These are phyloP conservation scores for Daldinia bambusicola DNA, from an alignment of 495 filamentous ascomycete species.

Conservation along the genomic window DNA sequence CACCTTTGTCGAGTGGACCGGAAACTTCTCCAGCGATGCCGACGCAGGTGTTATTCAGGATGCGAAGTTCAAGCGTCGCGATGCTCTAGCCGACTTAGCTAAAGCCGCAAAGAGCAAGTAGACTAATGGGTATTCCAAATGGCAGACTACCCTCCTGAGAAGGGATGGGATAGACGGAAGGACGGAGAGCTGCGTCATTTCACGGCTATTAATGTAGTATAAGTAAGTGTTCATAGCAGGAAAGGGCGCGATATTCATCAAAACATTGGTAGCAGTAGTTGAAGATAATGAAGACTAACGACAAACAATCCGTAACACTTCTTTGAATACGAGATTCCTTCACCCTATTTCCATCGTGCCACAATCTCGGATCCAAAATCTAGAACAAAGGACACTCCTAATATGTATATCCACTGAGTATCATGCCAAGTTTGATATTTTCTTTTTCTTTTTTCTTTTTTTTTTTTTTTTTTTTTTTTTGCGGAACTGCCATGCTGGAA, in stretches of 20 bases:
- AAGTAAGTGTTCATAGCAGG: not conserved
- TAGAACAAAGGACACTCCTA: too few relatives aligned
- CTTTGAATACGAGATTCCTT: not conserved
- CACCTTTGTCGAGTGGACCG: constrained; percentile 72
- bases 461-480: too few relatives aligned
- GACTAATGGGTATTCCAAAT: not conserved
- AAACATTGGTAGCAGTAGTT: not conserved
- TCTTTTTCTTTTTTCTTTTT: too few relatives aligned
- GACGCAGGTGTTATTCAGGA: constrained; percentile 77
- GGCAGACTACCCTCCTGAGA: not conserved
- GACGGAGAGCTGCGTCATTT: not conserved
- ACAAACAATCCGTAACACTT: not conserved
- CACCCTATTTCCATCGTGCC: not conserved
- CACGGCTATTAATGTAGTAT: not conserved
- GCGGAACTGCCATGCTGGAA: too few relatives aligned
- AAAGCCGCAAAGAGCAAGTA: constrained; percentile 62
- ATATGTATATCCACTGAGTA: too few relatives aligned
- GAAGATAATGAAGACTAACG: not conserved
- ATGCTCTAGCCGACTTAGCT: constrained; percentile 72
- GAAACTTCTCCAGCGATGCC: constrained; percentile 73
- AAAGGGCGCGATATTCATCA: not conserved
- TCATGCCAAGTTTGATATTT: too few relatives aligned
- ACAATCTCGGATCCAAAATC: too few relatives aligned
- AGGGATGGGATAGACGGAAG: not conserved
- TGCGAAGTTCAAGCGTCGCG: constrained; percentile 76